Evolutionary conservation across 1,284 basidiomycete species (phyloP), one percentile per base, ranked within the genome.

Genomic region (Schizophyllum commune): DNA sequence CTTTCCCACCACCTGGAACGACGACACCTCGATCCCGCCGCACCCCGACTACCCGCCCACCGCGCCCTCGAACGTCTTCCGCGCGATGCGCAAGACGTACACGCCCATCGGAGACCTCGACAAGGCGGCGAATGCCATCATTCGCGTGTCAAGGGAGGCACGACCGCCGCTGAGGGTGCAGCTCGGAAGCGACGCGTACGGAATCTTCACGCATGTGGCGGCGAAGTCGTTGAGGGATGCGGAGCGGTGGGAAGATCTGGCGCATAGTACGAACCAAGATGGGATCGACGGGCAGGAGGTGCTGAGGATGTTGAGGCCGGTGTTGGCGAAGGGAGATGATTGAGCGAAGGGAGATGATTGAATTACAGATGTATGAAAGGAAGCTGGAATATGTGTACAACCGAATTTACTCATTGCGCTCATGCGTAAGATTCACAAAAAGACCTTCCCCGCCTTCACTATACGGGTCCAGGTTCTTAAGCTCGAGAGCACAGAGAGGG

Each of bases 81-180:
- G 65, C 34, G 56, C 61, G 2, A 39, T 58, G 27, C 39, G 39
- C 13, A 47, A 47, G 39, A 17, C 39, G 13, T 47, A 13, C 17
- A 61, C 62, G 34, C 34, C 55, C n/a, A 59, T 70, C 11, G 68
- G 67, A 39, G 67, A 64, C 67, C 70, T 56, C 56, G 63, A 59
- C 66, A 72, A 72, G 68, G 74, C 68, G 71, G 75, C 70, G 61
- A 71, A 66, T 64, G 71, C 68, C 4, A 65, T 73, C 20, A 69
- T 77, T 58, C 66, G 69, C 61, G 62, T 73, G 47, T 72, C 69
- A 2, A 63, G 59, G 34, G 64, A 65, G 55, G 58, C 66, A 6
- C 68, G 72, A 11, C 69, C 73, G 21, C 75, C 74, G 52, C 60
- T 75, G 33, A 63, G 74, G 32, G 61, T 76, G 7, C 73, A 71